Evolutionary conservation across 139 green algal species (phyloP), one percentile per base, ranked within the genome.

Genomic region (Gonium pectorale): DNA sequence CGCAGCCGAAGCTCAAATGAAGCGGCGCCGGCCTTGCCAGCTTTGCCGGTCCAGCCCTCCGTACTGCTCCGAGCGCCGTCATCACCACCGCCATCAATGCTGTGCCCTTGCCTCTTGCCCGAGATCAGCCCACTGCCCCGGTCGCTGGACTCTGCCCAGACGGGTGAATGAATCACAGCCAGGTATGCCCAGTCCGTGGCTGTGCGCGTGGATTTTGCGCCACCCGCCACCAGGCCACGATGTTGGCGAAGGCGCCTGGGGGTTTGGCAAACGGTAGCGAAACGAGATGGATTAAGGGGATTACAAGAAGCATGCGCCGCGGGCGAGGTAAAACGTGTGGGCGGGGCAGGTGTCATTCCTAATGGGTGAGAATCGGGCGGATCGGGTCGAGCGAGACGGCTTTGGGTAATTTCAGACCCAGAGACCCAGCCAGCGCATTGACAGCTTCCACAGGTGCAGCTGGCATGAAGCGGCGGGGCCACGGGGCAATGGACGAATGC

Each of bases 171-270:
- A 7, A 63, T 27, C 8, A 78, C 69, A 41, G 69, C 69, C 5
- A 78, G 43, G 69, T 78, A 78, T 2, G 15, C 31, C 69, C 69
- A 78, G 41, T 78, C 69, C 0, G 11, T 49, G 13, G 69, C 69
- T 0, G 69, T 78, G 27, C 69, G 69, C 29, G 69, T 78, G 44
- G 69, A 78, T 1, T 62, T 62, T 29, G 69, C 69, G 3, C 69
- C 69, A 1, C 69, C 69, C 15, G 69, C n/a, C 17, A 62, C 15
- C 27, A 31, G 19, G 29, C 69, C 69, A 29, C 46, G 69, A n/a
- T 78, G 69, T 29, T 78, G 69, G 15, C 51, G 43, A 43, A 78
- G 46, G 69, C 69, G 69, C 7, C 69, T 78, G 69, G 29, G 8
- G 13, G 49, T n/a, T n/a, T n/a, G n/a, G n/a, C n/a, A n/a, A n/a